A percentile compares a stretch with the other conserved stretches of the same genome.
Evolutionary conservation across 306 rosid species (phyloP).

Genomic region (Datisca glomerata): DNA sequence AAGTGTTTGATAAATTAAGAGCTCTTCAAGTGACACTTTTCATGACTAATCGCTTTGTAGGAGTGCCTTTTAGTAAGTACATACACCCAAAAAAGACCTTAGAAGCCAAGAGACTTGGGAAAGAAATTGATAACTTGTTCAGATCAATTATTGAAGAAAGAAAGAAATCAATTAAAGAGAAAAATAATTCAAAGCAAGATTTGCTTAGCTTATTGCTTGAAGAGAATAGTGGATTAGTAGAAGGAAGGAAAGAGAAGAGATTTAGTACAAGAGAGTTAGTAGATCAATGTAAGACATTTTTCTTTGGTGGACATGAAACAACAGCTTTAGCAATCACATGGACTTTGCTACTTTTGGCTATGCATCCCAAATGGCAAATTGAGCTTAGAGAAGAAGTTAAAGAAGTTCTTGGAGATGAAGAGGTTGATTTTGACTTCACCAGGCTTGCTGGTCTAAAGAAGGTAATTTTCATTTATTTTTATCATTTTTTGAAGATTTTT

Average conservation of each 20-base stretch:
- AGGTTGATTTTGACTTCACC: constrained; percentile 40
- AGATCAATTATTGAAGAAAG: constrained; percentile 22
- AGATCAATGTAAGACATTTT: constrained; percentile 88
- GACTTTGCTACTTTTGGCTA: constrained; percentile 70
- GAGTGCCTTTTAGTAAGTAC: constrained; percentile 58
- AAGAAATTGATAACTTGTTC: constrained; percentile 44
- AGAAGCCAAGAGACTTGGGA: constrained; percentile 53
- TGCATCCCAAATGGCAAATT: constrained; percentile 55
- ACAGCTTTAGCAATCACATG: constrained; percentile 84
- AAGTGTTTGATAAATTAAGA: constrained; percentile 39
- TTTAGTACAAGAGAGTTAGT: constrained; percentile 39
- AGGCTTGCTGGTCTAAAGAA: constrained; percentile 49
- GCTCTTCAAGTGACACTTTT: constrained; percentile 59
- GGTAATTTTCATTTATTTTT: constrained; percentile 24
- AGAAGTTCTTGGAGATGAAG: constrained; percentile 38
- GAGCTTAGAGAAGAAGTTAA: constrained; percentile 63
- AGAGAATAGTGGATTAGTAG: constrained; percentile 13
- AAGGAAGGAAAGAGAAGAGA: constrained; percentile 20
- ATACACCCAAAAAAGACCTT: constrained; percentile 38
- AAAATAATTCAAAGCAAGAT: constrained; percentile 15
- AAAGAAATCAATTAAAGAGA: constrained; percentile 4
- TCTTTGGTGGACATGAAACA: constrained; percentile 90
- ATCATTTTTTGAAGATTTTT: too few species aligned
- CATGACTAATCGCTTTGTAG: constrained; percentile 48
- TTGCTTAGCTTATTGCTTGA: constrained; percentile 47